Evolutionary conservation across 2,329 filamentous ascomycete genomes (phyloP).

Genomic region (Didymella pomorum): DNA sequence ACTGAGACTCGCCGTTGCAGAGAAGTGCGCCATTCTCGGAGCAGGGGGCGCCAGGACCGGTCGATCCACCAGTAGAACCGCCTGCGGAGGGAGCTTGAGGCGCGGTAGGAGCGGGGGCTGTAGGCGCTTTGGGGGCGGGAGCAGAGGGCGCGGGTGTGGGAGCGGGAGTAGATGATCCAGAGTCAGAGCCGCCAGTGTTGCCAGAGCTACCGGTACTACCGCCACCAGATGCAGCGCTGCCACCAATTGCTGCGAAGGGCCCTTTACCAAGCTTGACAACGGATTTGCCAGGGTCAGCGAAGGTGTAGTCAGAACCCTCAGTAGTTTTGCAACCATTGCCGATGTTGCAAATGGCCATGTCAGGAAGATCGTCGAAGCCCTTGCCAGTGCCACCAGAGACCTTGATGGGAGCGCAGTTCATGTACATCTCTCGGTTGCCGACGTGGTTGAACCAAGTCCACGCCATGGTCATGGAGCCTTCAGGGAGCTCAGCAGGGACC

Average conservation of each 20-base stretch:
- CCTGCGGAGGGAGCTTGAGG: constrained; percentile 9
- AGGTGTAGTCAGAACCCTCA: constrained; percentile 58
- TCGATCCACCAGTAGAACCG: constrained; percentile 5
- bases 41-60: constrained; percentile 33
- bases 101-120: constrained; percentile 8
- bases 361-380: constrained; percentile 66
- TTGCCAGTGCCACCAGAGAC: constrained; percentile 64
- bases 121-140: constrained; percentile 11
- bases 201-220: constrained; percentile 15
- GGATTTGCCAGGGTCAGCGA: constrained; percentile 70
- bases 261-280: constrained; percentile 46
- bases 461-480: constrained; percentile 78
- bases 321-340: constrained; percentile 60
- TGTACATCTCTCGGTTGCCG: constrained; percentile 94
- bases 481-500: constrained; percentile 75
- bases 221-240: constrained; percentile 22
- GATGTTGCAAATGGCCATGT: constrained; percentile 78
- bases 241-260: constrained; percentile 38
- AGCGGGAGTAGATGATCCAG: constrained; percentile 10
- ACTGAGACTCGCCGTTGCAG: constrained; percentile 50
- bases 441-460: constrained; percentile 94
- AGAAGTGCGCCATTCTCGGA: constrained; percentile 45
- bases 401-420: constrained; percentile 84
- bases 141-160: constrained; percentile 1
- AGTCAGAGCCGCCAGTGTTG: constrained; percentile 9